A percentile compares a stretch with the other conserved stretches of the same genome.
phyloP scores from a whole-genome alignment of 1,139 yeast genomes.

The Yamadazyma blattariae region DNA sequence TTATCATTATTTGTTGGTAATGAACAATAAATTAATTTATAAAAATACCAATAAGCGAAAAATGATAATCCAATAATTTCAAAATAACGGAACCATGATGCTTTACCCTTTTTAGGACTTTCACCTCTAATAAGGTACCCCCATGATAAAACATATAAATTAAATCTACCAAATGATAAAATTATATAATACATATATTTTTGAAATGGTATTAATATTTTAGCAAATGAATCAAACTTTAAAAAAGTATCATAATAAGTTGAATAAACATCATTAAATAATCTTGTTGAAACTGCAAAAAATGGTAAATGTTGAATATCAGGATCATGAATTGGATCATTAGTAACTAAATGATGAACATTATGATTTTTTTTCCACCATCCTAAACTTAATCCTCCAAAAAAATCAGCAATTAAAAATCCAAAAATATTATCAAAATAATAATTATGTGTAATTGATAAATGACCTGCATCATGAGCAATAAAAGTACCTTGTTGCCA shows the following conservation, averaged over 20 bases:
- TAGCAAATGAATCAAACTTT: constrained; percentile 66
- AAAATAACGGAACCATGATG: constrained; percentile 82
- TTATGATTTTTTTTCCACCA: constrained; percentile 97
- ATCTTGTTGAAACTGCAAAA: constrained; percentile 76
- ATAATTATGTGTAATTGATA: constrained; percentile 77
- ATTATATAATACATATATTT: constrained; percentile 75
- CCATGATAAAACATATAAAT: constrained; percentile 81
- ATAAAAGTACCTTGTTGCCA: constrained; percentile 92
- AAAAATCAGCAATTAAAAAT: constrained; percentile 66
- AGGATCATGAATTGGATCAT: constrained; percentile 91
- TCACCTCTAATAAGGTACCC: constrained; percentile 64
- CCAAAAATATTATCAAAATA: constrained; percentile 77
- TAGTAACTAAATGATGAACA: constrained; percentile 84
- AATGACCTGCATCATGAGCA: constrained; percentile 90
- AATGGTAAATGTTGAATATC: constrained; percentile 92
- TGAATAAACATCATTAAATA: constrained; percentile 68
- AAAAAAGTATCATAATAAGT: constrained; percentile 72
- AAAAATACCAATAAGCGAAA: constrained; percentile 79
- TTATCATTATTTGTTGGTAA: constrained; percentile 53
- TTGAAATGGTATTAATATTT: constrained; percentile 58
- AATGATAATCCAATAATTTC: constrained; percentile 68
- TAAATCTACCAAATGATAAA: constrained; percentile 80
- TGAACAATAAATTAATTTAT: constrained; percentile 51
- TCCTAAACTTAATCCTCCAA: constrained; percentile 86
- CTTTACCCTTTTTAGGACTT: constrained; percentile 79